These are phyloP conservation scores for Stramenopiles sp. DNA, from an alignment of 352 stramenopile species.

Conservation along the genomic window DNA sequence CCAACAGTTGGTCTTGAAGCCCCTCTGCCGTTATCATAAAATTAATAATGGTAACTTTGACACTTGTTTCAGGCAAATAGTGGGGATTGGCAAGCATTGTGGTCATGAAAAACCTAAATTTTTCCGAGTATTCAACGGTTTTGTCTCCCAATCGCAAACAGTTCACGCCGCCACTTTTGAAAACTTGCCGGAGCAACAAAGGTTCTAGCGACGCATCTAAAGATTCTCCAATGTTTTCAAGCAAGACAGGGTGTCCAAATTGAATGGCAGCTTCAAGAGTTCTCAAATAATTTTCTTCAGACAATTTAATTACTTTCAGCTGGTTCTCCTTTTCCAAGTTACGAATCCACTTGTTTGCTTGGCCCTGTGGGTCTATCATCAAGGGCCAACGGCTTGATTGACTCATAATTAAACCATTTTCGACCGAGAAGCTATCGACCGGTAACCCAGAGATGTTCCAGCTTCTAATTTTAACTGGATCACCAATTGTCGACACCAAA, in stretches of 20 bases:
- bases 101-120: slow-evolving; percentile 70
- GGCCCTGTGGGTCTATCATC: slow-evolving; percentile 84
- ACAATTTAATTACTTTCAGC: slow-evolving; percentile 70
- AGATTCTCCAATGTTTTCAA: slow-evolving; percentile 66
- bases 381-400: slow-evolving; percentile 72
- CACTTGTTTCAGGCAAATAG: slow-evolving; percentile 62
- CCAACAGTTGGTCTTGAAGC: slow-evolving; percentile 83
- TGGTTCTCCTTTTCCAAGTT: slow-evolving; percentile 75
- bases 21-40: slow-evolving; percentile 85
- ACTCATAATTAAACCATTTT: slow-evolving; percentile 82
- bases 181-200: slow-evolving; percentile 64
- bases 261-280: slow-evolving; percentile 63
- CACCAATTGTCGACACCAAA: slow-evolving; percentile 52
- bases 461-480: slow-evolving; percentile 56
- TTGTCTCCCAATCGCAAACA: slow-evolving; percentile 73
- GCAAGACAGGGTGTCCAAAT: slow-evolving; percentile 65
- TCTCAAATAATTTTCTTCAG: slow-evolving; percentile 57
- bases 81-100: slow-evolving; percentile 75
- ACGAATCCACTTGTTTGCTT: slow-evolving; percentile 81
- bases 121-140: slow-evolving; percentile 66
- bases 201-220: slow-evolving; percentile 66
- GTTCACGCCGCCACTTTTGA: slow-evolving; percentile 68
- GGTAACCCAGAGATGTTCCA: slow-evolving; percentile 84
- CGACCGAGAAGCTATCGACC: slow-evolving; percentile 77
- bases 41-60: slow-evolving; percentile 83